phyloP scores from a whole-genome alignment of 441 rosid species.

The Bocquillonia castaneifolia region DNA sequence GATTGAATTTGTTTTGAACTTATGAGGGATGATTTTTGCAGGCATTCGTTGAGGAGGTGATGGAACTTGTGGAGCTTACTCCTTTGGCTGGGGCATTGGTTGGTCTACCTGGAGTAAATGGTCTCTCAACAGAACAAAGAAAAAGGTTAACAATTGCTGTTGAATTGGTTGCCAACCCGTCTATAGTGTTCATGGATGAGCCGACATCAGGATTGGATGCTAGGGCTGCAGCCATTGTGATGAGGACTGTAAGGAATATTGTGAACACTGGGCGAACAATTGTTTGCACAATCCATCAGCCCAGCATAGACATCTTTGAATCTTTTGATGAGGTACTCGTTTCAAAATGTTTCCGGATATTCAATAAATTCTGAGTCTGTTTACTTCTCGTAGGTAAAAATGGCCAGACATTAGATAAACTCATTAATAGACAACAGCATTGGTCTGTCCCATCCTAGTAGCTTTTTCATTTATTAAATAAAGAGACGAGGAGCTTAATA shows the following conservation, averaged over 20 bases:
- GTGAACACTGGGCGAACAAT: constrained; percentile 95
- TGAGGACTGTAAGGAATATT: constrained; percentile 97
- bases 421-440: constrained; percentile 5
- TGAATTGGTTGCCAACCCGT: constrained; percentile 93
- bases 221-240: constrained; percentile 94
- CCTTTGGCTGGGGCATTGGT: constrained; percentile 78
- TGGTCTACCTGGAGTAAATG: constrained; percentile 94
- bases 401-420: constrained; percentile 4
- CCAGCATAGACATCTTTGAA: constrained; percentile 94
- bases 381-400: constrained; percentile 6
- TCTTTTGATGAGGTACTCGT: constrained; percentile 82
- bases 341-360: constrained; percentile 11
- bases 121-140: constrained; percentile 92
- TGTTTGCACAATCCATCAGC: constrained; percentile 97
- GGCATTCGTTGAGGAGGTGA: constrained; percentile 97
- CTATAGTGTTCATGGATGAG: constrained; percentile 96
- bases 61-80: constrained; percentile 93
- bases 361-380: constrained; percentile 6
- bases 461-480: not conserved
- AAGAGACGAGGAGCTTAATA: too few relatives aligned
- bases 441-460: not conserved
- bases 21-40: constrained; percentile 27
- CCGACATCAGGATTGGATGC: constrained; percentile 97
- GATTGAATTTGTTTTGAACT: constrained; percentile 25
- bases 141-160: constrained; percentile 90